Evolutionary conservation across 352 stramenopile genomes (phyloP), one percentile per base, ranked within the genome.

Genomic region (Globisporangium viniferum): DNA sequence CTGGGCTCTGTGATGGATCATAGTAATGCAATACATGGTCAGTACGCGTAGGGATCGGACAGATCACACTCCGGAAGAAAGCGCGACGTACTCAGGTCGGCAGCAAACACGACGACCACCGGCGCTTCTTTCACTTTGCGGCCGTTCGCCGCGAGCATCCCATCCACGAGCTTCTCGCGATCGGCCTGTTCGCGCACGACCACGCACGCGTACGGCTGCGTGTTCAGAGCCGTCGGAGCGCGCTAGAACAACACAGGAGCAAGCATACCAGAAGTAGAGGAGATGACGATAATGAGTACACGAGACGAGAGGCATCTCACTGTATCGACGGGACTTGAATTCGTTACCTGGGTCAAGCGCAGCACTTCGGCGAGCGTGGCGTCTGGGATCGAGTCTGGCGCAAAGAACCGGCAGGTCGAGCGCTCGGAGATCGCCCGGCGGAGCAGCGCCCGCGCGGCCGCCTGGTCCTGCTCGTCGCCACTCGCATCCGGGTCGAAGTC

Each of bases 101-200:
- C 84, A 3, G 81, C 82, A 61, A 96, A 96, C 35, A 96, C 86
- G 2, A 84, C 88, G 12, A 93, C 78, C 1, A 95, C 77, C 0
- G 89, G 88, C 0, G 88, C 88, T 44, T 94, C 79, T 49, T 88
- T 81, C 39, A 95, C 86, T 71, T 92, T 93, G 60, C 73, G 70
- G 33, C 59, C 79, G 66, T 96, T 96, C 12, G 76, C 80, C 3
- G 74, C 86, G 49, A 96, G 79, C 89, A 96, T 96, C 29, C 84
- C 83, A 15, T 82, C 76, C 0, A 80, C 82, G 10, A 96, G 71
- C 33, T 79, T 79, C 33, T 94, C 77, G 24, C 89, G 87, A 29
- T 94, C 83, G 9, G 73, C 78, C 31, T 82, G 73, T 33, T 92
- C 79, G 36, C 87, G 83, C 46, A 96, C 81, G 29, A 96, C 41